These are phyloP conservation scores for Russula dissimulans DNA, from an alignment of 768 basidiomycete genomes.

Conservation along the genomic window DNA sequence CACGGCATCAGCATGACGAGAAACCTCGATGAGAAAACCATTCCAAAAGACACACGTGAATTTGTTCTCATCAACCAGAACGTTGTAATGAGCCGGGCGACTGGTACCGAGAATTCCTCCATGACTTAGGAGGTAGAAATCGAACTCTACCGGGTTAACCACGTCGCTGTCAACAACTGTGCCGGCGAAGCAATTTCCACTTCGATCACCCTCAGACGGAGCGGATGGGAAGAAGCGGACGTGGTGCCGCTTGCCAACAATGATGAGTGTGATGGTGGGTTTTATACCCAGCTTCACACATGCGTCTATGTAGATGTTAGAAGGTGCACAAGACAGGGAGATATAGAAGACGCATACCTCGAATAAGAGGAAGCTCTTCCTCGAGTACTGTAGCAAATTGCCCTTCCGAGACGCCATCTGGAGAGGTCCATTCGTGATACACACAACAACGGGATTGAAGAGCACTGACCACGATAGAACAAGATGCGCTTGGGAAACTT, in stretches of 20 bases:
- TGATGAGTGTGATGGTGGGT: slow-evolving; percentile 62
- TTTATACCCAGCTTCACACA: slow-evolving; percentile 49
- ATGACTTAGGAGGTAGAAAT: slow-evolving; percentile 73
- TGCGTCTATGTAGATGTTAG: slow-evolving; percentile 40
- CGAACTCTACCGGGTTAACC: slow-evolving; percentile 61
- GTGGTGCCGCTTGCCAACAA: slow-evolving; percentile 75
- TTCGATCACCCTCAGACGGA: slow-evolving; percentile 44
- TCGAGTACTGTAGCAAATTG: slow-evolving; percentile 44
- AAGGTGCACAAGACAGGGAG: background rate
- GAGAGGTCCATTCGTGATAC: background rate
- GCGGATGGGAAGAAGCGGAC: slow-evolving; percentile 50
- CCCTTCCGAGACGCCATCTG: slow-evolving; percentile 50
- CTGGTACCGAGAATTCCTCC: slow-evolving; percentile 72
- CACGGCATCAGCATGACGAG: slow-evolving; percentile 5
- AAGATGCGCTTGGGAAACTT: slow-evolving; percentile 62
- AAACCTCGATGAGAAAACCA: background rate
- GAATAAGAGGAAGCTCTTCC: slow-evolving; percentile 48
- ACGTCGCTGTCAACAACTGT: slow-evolving; percentile 69
- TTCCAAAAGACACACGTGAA: slow-evolving; percentile 42
- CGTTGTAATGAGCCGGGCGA: slow-evolving; percentile 51
- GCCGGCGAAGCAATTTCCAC: slow-evolving; percentile 68
- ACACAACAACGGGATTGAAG: background rate
- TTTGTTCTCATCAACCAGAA: slow-evolving; percentile 45
- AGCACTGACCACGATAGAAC: slow-evolving; percentile 55
- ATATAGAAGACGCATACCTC: slow-evolving; percentile 33